Percentiles rank a stretch among this genome's conserved stretches.
These are phyloP conservation scores for Lipomyces oligophaga DNA, from an alignment of 805 yeast genomes.

Conservation along the genomic window DNA sequence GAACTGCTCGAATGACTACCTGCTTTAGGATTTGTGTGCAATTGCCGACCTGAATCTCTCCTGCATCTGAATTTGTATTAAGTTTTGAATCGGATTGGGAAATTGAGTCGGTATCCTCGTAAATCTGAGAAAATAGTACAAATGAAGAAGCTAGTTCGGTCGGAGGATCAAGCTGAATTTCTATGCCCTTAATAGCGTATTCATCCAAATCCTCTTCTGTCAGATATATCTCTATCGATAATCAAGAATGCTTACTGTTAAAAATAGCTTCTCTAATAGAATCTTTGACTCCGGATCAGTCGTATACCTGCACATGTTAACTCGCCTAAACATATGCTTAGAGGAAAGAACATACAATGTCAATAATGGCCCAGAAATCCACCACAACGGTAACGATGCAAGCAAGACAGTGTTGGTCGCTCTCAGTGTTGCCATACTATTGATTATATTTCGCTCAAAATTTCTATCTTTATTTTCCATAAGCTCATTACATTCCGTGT, in stretches of 20 bases:
- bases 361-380: slow-evolving; percentile 11
- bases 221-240: no score
- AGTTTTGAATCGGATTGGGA: no score
- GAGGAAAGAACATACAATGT: slow-evolving; percentile 4
- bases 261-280: slow-evolving; percentile 5
- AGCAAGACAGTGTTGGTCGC: slow-evolving; percentile 10
- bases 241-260: no score
- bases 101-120: no score
- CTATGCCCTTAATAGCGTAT: no score
- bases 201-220: no score
- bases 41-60: no score
- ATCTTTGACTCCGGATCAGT: slow-evolving; percentile 6
- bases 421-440: not conserved
- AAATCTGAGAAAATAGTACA: not conserved
- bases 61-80: no score
- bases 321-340: not conserved
- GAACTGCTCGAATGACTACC: no score
- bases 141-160: not conserved
- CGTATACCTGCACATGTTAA: slow-evolving; percentile 6
- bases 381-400: slow-evolving; percentile 8
- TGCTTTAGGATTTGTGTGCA: no score
- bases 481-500: not conserved
- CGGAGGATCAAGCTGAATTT: no score
- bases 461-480: not conserved
- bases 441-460: not conserved